phyloP scores from a whole-genome alignment of 345 rosid species.

The Lepidium sativum region DNA sequence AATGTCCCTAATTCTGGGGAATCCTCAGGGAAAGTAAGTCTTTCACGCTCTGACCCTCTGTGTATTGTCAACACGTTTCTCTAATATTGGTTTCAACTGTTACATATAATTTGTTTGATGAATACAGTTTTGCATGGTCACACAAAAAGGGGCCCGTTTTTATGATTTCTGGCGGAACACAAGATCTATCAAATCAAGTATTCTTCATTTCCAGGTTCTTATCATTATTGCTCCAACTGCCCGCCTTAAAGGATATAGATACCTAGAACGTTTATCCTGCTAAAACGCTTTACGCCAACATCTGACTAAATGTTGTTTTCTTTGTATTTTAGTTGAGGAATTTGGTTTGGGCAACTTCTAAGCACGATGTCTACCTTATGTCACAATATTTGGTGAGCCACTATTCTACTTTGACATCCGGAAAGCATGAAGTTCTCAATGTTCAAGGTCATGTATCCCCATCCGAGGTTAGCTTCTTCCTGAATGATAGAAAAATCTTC shows the following conservation, averaged over 20 bases:
- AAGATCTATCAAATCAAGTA: constrained; percentile 66
- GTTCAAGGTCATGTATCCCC: constrained; percentile 74
- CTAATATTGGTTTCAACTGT: neutral
- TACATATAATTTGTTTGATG: neutral
- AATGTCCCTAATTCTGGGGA: constrained; percentile 65
- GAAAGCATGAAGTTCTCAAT: constrained; percentile 53
- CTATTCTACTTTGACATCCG: constrained; percentile 52
- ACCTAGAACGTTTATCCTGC: neutral
- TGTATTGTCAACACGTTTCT: neutral
- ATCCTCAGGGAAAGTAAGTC: constrained; percentile 46
- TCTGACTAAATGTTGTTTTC: neutral
- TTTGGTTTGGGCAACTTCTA: constrained; percentile 75
- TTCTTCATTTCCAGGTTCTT: constrained; percentile 67
- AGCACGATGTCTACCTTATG: constrained; percentile 73
- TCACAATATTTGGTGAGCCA: constrained; percentile 54
- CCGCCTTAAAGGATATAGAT: no score
- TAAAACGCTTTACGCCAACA: neutral
- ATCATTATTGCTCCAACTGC: no score
- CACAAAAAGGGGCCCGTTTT: constrained; percentile 41
- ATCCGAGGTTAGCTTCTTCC: constrained; percentile 40
- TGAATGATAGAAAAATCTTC: neutral
- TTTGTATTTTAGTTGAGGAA: constrained; percentile 61
- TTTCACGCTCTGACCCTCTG: neutral
- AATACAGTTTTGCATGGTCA: constrained; percentile 47
- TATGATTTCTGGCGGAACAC: constrained; percentile 64